phyloP scores from a whole-genome alignment of 345 rosid genomes.

The Populus alba region DNA sequence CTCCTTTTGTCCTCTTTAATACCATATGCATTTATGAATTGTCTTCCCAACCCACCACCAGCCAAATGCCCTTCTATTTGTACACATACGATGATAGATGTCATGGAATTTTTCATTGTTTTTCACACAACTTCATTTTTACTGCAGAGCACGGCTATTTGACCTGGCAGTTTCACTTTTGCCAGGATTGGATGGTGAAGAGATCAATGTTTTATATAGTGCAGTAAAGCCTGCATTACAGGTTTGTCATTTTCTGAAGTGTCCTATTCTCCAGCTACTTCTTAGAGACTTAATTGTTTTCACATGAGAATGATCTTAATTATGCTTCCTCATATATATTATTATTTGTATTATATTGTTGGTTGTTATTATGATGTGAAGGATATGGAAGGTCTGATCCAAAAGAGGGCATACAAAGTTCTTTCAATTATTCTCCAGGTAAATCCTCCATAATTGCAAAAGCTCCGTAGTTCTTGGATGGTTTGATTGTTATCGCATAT shows the following conservation, averaged over 20 bases:
- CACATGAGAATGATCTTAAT: background rate
- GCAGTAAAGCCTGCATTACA: conserved; percentile 76
- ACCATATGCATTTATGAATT: background rate
- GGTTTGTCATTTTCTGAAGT: conserved; percentile 34
- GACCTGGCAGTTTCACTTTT: conserved; percentile 78
- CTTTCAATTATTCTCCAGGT: conserved; percentile 82
- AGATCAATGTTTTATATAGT: conserved; percentile 49
- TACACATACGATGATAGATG: background rate
- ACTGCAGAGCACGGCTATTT: conserved; percentile 71
- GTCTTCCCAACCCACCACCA: background rate
- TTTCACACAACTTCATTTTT: conserved; percentile 12
- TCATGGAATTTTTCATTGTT: background rate
- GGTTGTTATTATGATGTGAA: conserved; percentile 33
- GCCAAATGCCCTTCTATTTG: background rate
- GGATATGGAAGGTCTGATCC: conserved; percentile 71
- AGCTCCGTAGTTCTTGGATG: background rate
- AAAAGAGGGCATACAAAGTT: conserved; percentile 93
- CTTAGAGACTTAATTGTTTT: background rate
- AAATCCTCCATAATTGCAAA: conserved; percentile 14
- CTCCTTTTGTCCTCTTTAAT: background rate
- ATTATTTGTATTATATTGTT: conserved; percentile 9
- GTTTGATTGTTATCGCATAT: background rate
- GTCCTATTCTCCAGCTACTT: background rate
- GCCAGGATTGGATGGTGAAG: conserved; percentile 63
- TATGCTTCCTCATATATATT: conserved; percentile 1